Base-by-base conservation (phyloP, 2,329 filamentous ascomycete genomes). In the Xylaria sp. region DNA sequence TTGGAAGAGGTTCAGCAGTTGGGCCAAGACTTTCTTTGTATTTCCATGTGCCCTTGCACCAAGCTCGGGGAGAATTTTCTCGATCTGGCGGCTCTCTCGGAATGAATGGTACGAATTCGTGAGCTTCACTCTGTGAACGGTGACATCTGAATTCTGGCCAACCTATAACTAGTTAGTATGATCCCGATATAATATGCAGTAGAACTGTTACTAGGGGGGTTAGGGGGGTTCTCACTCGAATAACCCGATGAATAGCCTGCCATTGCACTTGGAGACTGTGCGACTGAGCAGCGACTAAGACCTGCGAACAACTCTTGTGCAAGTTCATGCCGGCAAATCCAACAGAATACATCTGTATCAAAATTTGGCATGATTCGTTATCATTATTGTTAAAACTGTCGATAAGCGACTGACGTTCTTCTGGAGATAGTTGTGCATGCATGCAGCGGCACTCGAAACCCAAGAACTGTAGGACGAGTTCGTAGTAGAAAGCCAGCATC, bases 341-440 rank as follows among this genome's bases (percentile, higher is more conserved):
- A n/a, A 78, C 77, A 0, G 65, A 73, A 61, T 77, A 77, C 69
- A 76, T 71, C 63, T 78, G 77, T 6, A 78, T 77, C 21, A 78
- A n/a, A 1, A 78, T 70, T 25, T 78, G 76, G 62, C 74, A 76
- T 1, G 75, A 75, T 1, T 70, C 25, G 2, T 63, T 25, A 0
- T 37, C 5, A 4, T 65, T 66, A 8, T 60, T 61, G 27, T 78
- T 78, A 67, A 78, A 78, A 12, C 69, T 71, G 16, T 71, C 69
- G 25, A 78, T 69, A 0, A 78, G 71, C 0, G 70, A 48, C 54
- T 74, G 72, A 13, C 77, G 70, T 32, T 75, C 69, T 0, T 74
- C 69, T 0, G 61, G 27, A 5, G 65, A 61, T 18, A 78, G 37
- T 0, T 70, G 71, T 0, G 75, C 65, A 42, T 78, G 76, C 23